Percentiles rank a stretch among this genome's conserved stretches.
Conservation (phyloP, 1,284 basidiomycete species). For the Peniophora sp. region DNA sequence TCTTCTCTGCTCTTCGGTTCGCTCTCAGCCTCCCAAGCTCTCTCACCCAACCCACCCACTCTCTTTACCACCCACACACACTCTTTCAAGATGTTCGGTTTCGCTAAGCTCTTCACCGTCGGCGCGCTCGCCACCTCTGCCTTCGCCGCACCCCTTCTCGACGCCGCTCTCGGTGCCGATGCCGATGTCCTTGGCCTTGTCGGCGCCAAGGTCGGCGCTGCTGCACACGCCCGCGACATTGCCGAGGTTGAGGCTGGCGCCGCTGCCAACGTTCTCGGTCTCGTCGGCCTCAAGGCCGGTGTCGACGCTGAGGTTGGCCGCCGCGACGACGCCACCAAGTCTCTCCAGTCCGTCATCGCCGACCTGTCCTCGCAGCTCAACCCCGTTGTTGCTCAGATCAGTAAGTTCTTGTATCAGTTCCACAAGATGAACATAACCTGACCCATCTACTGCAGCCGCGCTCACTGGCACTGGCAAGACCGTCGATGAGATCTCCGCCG, state of each 20-base stretch:
- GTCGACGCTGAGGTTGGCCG: neutral
- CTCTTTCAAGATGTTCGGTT: neutral
- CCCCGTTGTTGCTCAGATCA: conserved; percentile 1
- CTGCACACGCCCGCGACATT: conserved; percentile 4
- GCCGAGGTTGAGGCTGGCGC: conserved; percentile 2
- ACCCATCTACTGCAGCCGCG: neutral
- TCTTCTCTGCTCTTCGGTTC: no score
- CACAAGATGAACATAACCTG: neutral
- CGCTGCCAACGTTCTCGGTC: neutral
- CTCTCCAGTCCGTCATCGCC: neutral
- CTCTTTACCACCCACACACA: neutral
- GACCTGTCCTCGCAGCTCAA: neutral
- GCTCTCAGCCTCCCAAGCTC: no score
- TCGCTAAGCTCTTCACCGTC: conserved; percentile 1
- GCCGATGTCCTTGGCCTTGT: conserved; percentile 3
- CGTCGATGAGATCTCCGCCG: neutral
- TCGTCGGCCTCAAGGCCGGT: neutral
- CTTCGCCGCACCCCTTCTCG: neutral
- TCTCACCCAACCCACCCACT: neutral
- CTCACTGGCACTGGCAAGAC: neutral
- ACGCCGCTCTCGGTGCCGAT: neutral
- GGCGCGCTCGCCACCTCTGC: neutral
- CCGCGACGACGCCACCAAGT: neutral
- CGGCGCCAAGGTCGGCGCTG: conserved; percentile 4
- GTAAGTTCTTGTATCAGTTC: neutral